Evolutionary conservation across 176 grass and related monocot genomes (phyloP), one percentile per base, ranked within the genome.

Genomic region (Chrysopogon serrulatus): DNA sequence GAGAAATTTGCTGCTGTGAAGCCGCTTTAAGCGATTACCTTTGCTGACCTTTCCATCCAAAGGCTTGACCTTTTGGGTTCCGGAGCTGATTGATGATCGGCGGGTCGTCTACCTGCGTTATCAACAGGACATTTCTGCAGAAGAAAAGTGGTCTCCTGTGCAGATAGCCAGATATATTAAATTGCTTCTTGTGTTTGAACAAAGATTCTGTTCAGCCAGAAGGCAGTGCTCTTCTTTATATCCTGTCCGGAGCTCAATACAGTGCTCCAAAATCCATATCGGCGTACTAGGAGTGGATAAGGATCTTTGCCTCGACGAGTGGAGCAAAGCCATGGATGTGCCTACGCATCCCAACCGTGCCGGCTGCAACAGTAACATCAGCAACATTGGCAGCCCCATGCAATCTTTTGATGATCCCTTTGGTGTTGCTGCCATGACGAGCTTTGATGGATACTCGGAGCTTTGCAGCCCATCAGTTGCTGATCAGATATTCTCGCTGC

Each of bases 401-500:
- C 51, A 32, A 12, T 75, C 80, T 60, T 80, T 83, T 27, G 90
- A 93, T 56, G 93, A 93, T 70, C 86, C 83, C 2, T 95, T 90
- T 73, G 68, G 80, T 35, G 11, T 65, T 26, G 64, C 86, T 18
- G 61, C 83, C 30, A 87, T 89, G 78, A 82, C 87, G 83, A 86
- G 82, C 82, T 91, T 90, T 28, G 93, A 95, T 89, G 88, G 53
- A 64, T 92, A 87, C 87, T 83, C 90, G 0, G 92, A 95, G 56
- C 85, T 80, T 21, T 95, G 82, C 79, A 81, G 82, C 84, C 79
- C 84, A 63, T 87, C 66, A 2, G 78, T 92, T 41, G 85, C 88
- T 30, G 84, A 84, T 48, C 89, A 91, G 15, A 31, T 91, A 14
- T 87, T 91, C 89, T 87, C 89, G 7, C 32, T 91, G 63, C 80